phyloP scores from a whole-genome alignment of 257 asterid species.

The Leptodermis oblonga region DNA sequence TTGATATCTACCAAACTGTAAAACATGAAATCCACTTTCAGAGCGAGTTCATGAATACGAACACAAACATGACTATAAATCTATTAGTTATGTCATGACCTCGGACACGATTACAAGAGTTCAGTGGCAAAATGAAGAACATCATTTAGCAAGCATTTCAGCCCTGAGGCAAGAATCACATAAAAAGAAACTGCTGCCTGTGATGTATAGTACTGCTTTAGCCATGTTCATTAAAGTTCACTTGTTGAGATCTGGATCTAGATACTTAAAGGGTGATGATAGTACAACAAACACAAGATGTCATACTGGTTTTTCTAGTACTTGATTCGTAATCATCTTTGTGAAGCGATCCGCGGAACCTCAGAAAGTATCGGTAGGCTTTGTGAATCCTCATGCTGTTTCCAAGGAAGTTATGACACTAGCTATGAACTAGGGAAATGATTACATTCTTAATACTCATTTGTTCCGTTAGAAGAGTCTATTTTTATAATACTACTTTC shows the following conservation, averaged over 20 bases:
- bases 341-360: background rate
- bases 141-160: background rate
- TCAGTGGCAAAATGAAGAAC: background rate
- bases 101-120: background rate
- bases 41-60: too few species aligned
- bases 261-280: background rate
- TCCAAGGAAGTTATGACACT: background rate
- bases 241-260: background rate
- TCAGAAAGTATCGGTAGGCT: background rate
- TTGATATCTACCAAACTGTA: slow-evolving; percentile 66
- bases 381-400: background rate
- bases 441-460: too few species aligned
- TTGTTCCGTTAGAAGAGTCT: too few species aligned
- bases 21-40: background rate
- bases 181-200: background rate
- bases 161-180: background rate
- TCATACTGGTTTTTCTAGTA: background rate
- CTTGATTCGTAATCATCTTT: too few species aligned
- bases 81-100: background rate
- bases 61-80: too few species aligned
- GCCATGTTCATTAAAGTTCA: background rate
- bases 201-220: background rate
- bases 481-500: too few species aligned
- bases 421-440: too few species aligned
- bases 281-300: background rate